Evolutionary conservation across 306 rosid genomes (phyloP).

Genomic region (Castanea sativa): DNA sequence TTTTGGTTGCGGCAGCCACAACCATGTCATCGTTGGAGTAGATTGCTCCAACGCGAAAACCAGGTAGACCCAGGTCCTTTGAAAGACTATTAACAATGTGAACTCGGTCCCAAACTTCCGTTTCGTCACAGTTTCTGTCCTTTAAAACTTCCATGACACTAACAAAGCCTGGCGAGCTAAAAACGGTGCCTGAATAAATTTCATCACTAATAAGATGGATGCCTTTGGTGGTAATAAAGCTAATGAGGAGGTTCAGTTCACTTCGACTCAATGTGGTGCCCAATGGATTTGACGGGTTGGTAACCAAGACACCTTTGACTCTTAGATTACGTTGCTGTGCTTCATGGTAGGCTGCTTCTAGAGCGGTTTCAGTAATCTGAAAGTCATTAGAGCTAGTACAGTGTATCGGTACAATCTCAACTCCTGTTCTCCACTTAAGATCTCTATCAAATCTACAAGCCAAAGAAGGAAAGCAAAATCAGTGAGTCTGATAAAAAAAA

Average conservation of each 20-base stretch:
- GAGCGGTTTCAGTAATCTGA: slow-evolving; percentile 63
- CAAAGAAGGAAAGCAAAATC: slow-evolving; percentile 32
- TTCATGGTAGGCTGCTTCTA: slow-evolving; percentile 50
- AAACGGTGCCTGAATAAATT: slow-evolving; percentile 85
- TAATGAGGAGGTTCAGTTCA: slow-evolving; percentile 59
- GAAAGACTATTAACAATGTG: slow-evolving; percentile 81
- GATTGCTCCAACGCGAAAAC: slow-evolving; percentile 78
- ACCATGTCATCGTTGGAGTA: slow-evolving; percentile 65
- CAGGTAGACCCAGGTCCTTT: slow-evolving; percentile 85
- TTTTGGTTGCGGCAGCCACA: slow-evolving; percentile 67
- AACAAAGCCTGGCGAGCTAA: slow-evolving; percentile 51
- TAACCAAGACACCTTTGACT: slow-evolving; percentile 80
- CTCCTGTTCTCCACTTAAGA: slow-evolving; percentile 81
- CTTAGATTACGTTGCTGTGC: slow-evolving; percentile 53
- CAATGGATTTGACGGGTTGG: slow-evolving; percentile 86
- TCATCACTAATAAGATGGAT: slow-evolving; percentile 87
- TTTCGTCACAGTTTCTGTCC: slow-evolving; percentile 23
- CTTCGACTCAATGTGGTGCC: slow-evolving; percentile 58
- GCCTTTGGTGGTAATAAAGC: slow-evolving; percentile 48
- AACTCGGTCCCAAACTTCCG: slow-evolving; percentile 42
- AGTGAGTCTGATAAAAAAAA: not conserved
- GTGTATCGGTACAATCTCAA: slow-evolving; percentile 76
- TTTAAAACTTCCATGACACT: slow-evolving; percentile 75
- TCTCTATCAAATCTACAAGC: slow-evolving; percentile 75
- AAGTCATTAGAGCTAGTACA: slow-evolving; percentile 75